Evolutionary conservation across 495 filamentous ascomycete species (phyloP).

Genomic region (Penicillium argentinense): DNA sequence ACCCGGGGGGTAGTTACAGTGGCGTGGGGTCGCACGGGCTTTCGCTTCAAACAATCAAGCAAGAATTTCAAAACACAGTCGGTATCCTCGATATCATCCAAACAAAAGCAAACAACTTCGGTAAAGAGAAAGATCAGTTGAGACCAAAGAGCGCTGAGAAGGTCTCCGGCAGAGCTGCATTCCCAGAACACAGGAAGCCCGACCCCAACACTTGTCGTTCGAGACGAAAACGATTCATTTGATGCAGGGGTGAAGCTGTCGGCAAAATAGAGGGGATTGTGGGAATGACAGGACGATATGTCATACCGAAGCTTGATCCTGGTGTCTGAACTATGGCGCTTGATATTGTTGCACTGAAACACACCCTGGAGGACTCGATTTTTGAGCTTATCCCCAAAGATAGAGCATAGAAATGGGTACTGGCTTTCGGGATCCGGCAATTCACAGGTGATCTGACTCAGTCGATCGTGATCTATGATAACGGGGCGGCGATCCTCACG

Average conservation of each 20-base stretch:
- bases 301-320: slow-evolving; percentile 19
- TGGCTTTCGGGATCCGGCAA: slow-evolving; percentile 13
- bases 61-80: slow-evolving; percentile 11
- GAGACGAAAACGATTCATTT: no score
- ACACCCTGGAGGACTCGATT: slow-evolving; percentile 15
- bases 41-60: slow-evolving; percentile 4
- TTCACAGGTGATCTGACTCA: slow-evolving; percentile 11
- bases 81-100: slow-evolving; percentile 8
- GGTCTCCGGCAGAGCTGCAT: not conserved
- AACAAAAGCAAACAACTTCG: slow-evolving; percentile 25
- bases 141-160: slow-evolving; percentile 12
- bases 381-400: slow-evolving; percentile 17
- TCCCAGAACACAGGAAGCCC: slow-evolving; percentile 10
- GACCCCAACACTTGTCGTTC: no score
- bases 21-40: no score
- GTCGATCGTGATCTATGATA: slow-evolving; percentile 16
- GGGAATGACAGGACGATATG: no score
- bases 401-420: slow-evolving; percentile 19
- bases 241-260: slow-evolving; percentile 9
- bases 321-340: slow-evolving; percentile 4
- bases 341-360: slow-evolving; percentile 26
- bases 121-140: slow-evolving; percentile 25
- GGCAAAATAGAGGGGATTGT: slow-evolving; percentile 20
- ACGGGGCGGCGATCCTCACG: slow-evolving; percentile 9
- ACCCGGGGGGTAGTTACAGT: no score